These are phyloP conservation scores for Serpula lacrymans DNA, from an alignment of 768 basidiomycete genomes.

Conservation along the genomic window DNA sequence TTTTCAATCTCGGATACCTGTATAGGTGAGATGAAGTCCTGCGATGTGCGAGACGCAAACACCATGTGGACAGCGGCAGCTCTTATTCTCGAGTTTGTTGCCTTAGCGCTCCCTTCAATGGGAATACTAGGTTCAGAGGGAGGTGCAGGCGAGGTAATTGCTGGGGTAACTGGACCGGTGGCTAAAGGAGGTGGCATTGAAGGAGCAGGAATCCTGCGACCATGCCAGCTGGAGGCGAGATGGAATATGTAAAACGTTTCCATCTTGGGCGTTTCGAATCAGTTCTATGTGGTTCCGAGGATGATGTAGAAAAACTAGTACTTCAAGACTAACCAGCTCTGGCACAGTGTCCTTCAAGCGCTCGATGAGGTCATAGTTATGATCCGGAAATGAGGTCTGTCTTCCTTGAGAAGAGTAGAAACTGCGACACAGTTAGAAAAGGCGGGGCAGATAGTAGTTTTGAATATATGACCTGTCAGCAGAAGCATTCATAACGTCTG, in stretches of 20 bases:
- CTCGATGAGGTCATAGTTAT: constrained; percentile 62
- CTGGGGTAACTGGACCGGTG: constrained; percentile 40
- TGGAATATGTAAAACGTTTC: constrained; percentile 82
- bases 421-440: constrained; percentile 36
- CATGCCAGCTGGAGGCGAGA: constrained; percentile 67
- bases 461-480: constrained; percentile 60
- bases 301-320: constrained; percentile 30
- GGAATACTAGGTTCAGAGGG: too few species aligned
- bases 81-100: constrained; percentile 44
- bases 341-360: constrained; percentile 46
- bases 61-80: constrained; percentile 83
- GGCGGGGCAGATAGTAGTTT: not conserved
- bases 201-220: constrained; percentile 21
- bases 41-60: constrained; percentile 71
- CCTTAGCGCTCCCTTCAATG: too few species aligned
- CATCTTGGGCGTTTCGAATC: constrained; percentile 63
- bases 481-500: constrained; percentile 63
- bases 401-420: constrained; percentile 88
- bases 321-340: constrained; percentile 69
- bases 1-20: constrained; percentile 56
- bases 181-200: constrained; percentile 40
- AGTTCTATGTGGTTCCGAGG: too few species aligned
- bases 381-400: constrained; percentile 75
- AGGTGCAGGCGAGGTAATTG: constrained; percentile 29
- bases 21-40: constrained; percentile 72